phyloP scores from a whole-genome alignment of 805 yeast species.

The Priceomyces castillae region DNA sequence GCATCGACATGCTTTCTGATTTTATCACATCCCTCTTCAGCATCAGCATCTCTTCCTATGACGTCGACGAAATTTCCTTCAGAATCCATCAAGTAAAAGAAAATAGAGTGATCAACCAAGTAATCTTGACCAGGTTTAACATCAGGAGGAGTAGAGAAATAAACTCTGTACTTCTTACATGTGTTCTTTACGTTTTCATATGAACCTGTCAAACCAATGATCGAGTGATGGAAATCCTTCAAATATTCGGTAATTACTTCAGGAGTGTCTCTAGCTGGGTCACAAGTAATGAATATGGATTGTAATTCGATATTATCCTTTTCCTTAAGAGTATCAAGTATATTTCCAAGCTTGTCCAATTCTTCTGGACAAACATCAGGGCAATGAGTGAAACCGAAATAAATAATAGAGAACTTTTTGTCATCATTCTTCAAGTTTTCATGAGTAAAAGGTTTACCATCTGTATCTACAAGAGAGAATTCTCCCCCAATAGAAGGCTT shows the following conservation, averaged over 20 bases:
- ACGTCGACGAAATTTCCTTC: constrained; percentile 96
- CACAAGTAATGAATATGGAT: constrained; percentile 93
- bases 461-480: constrained; percentile 66
- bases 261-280: constrained; percentile 92
- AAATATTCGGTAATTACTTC: constrained; percentile 79
- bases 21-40: constrained; percentile 71
- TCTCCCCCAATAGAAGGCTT: constrained; percentile 93
- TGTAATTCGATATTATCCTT: constrained; percentile 59
- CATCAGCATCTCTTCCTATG: constrained; percentile 85
- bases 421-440: constrained; percentile 62
- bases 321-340: constrained; percentile 58
- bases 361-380: constrained; percentile 99
- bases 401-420: constrained; percentile 72
- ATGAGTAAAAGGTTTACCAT: constrained; percentile 74
- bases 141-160: constrained; percentile 94
- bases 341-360: constrained; percentile 82
- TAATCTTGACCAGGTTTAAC: constrained; percentile 96
- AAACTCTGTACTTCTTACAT: constrained; percentile 90
- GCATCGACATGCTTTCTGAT: constrained; percentile 73
- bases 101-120: constrained; percentile 94
- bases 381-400: constrained; percentile 96
- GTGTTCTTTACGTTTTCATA: constrained; percentile 79
- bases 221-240: constrained; percentile 83
- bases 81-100: constrained; percentile 97
- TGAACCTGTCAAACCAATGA: constrained; percentile 88